Percentiles rank a stretch among this genome's conserved stretches.
Conservation (phyloP, 169 alveolate species). For the Cryptosporidium canis region DNA sequence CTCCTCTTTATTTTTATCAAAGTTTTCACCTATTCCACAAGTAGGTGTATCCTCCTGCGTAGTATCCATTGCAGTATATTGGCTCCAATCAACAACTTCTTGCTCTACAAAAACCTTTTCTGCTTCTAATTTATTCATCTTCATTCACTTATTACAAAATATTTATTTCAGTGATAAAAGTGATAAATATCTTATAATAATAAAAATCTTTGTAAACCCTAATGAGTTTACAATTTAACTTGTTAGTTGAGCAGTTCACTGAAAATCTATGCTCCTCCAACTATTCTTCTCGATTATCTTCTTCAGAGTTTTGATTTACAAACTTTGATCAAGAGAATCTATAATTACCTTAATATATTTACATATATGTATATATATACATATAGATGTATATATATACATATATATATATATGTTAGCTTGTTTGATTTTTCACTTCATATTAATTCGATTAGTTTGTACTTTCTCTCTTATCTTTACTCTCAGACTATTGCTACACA, state of each 20-base stretch:
- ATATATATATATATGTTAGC: neutral
- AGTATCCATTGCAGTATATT: constrained; percentile 33
- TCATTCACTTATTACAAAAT: neutral
- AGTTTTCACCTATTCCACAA: constrained; percentile 28
- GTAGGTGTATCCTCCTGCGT: constrained; percentile 69
- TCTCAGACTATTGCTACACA: neutral
- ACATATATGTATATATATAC: neutral
- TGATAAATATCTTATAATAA: neutral
- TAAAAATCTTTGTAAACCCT: neutral
- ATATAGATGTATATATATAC: neutral
- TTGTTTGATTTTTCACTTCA: neutral
- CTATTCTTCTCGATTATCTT: too few relatives aligned
- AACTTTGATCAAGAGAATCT: neutral
- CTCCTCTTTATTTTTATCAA: neutral
- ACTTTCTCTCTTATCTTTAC: neutral
- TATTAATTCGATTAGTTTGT: constrained; percentile 14
- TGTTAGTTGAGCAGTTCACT: neutral
- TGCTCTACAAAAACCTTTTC: constrained; percentile 17
- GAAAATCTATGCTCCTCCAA: neutral
- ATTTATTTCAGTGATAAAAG: neutral
- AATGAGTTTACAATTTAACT: neutral
- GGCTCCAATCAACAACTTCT: constrained; percentile 38
- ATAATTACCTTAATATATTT: neutral
- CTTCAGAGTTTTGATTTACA: neutral
- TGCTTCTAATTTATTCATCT: constrained; percentile 31